Evolutionary conservation across 768 basidiomycete genomes (phyloP), one percentile per base, ranked within the genome.

Genomic region (Mycena galopus): DNA sequence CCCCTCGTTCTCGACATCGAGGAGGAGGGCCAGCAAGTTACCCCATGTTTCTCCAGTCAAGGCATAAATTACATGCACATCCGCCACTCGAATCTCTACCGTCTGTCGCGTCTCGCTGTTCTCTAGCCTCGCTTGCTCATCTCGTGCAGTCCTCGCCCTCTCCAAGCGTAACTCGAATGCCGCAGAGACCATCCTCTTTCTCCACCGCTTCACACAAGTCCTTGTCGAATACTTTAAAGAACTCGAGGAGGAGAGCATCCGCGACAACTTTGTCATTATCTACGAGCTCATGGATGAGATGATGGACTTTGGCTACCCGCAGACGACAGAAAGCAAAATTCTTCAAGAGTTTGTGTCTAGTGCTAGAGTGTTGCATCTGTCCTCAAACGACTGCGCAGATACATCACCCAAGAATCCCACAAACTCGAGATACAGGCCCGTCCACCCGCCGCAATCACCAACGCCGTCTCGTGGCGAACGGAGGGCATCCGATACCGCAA

Each of bases 241-340:
- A 81, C 92, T 99, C 44, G 98, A 99, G 81, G 98, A 99, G 79
- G 98, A 99, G 86, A 97, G 96, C 58, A 99, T 99, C 79, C 89
- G 98, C 10, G 98, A 99, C 83, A 99, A 99, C 79, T 99, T 99
- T 79, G 98, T 99, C 47, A 98, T 99, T 80, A 98, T 99, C 61
- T 99, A 98, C 82, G 97, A 99, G 81, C 90, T 99, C 65, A 89
- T 99, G 86, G 97, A 99, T 78, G 98, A 99, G 86, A 98, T 99
- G 96, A 98, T 99, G 96, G 98, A 99, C 85, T 99, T 98, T 83
- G 98, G 98, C 10, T 98, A 93, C 80, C 97, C 98, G 0, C 98
- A 99, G 82, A 99, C 97, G 50, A 99, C 98, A 19, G 98, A 99
- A 85, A 96, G 95, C 88, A 99, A 99, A 88, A 99, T 99, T 77